phyloP scores from a whole-genome alignment of 805 yeast species.

The Saturnispora silvae region DNA sequence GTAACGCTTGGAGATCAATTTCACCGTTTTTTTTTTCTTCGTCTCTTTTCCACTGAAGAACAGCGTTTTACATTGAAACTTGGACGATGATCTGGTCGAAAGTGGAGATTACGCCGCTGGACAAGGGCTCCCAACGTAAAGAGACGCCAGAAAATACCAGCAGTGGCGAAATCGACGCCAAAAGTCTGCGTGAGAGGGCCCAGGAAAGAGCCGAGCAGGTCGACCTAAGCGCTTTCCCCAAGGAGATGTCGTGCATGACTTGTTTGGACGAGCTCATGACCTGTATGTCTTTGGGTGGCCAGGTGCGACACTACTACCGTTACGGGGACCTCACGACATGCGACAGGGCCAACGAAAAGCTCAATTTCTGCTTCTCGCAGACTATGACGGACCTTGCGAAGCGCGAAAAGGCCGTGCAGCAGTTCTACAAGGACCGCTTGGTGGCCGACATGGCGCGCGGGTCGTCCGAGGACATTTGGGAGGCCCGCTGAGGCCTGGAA shows the following conservation, averaged over 20 bases:
- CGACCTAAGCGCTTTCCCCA: slow-evolving; percentile 23
- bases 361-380: slow-evolving; percentile 69
- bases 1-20: too few species aligned
- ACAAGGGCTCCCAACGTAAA: neutral
- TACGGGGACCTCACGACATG: slow-evolving; percentile 73
- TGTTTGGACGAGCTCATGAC: slow-evolving; percentile 79
- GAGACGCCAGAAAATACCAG: neutral
- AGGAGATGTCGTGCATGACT: slow-evolving; percentile 56
- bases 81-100: neutral
- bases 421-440: slow-evolving; percentile 55
- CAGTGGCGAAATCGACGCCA: neutral
- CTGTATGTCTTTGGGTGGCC: slow-evolving; percentile 89
- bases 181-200: slow-evolving; percentile 22
- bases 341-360: slow-evolving; percentile 54
- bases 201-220: slow-evolving; percentile 20
- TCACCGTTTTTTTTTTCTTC: too few species aligned
- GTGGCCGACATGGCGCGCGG: slow-evolving; percentile 57
- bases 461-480: slow-evolving; percentile 83
- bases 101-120: neutral
- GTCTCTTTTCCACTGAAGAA: neutral
- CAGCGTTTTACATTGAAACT: neutral
- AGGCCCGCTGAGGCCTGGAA: slow-evolving; percentile 16
- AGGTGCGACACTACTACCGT: slow-evolving; percentile 71
- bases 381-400: slow-evolving; percentile 43
- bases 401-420: slow-evolving; percentile 42